Conservation (phyloP, 2,329 filamentous ascomycete species). For the Arthrobotrys entomopaga region DNA sequence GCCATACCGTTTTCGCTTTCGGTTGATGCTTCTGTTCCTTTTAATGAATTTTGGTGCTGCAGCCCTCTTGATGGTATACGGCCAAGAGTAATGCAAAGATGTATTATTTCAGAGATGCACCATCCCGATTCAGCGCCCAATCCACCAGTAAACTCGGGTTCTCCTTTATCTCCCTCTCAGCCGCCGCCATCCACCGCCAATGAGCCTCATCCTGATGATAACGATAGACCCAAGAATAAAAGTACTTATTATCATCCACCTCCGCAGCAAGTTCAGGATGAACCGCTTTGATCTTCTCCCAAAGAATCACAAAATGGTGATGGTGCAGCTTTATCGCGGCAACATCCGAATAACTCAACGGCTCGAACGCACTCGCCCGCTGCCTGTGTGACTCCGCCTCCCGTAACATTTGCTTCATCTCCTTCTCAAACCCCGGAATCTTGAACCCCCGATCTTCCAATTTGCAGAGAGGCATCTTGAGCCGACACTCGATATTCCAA, state of each 20-base stretch:
- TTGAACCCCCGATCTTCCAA: constrained; percentile 1
- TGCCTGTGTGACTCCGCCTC: not conserved
- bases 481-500: not conserved
- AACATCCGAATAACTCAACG: constrained; percentile 1
- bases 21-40: too few species aligned
- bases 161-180: constrained; percentile 16
- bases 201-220: constrained; percentile 10
- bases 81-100: too few species aligned
- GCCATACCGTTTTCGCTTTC: too few species aligned
- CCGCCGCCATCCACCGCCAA: constrained; percentile 11
- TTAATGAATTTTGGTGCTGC: too few species aligned
- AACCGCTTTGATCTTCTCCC: constrained; percentile 1
- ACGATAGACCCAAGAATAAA: constrained; percentile 1
- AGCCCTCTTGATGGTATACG: too few species aligned
- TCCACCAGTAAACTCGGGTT: constrained; percentile 19
- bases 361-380: not conserved
- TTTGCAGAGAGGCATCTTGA: not conserved
- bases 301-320: constrained; percentile 13
- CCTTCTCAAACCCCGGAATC: constrained; percentile 10
- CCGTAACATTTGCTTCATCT: not conserved
- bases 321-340: constrained; percentile 3
- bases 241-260: constrained; percentile 5
- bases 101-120: not conserved
- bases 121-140: constrained; percentile 11
- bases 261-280: not conserved